Conservation (phyloP, 192 early-diverging fungal species). For the Mortierella hygrophila region DNA sequence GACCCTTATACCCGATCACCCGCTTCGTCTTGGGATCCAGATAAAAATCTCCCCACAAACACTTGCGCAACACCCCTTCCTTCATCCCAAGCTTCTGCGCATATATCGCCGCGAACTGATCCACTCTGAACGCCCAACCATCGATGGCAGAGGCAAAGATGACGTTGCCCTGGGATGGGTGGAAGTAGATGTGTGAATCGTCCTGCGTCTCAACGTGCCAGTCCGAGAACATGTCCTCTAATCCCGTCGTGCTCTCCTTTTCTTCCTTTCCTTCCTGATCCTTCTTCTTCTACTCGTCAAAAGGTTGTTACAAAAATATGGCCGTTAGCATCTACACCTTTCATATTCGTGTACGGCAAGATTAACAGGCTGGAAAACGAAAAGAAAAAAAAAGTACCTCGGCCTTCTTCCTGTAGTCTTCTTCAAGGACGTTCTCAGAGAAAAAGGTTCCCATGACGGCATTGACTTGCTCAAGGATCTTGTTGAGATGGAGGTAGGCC, state of each 20-base stretch:
- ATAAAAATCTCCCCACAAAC: slow-evolving; percentile 98
- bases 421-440: slow-evolving; percentile 88
- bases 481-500: slow-evolving; percentile 92
- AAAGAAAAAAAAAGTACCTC: slow-evolving; percentile 33
- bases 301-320: not conserved
- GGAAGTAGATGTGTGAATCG: slow-evolving; percentile 96
- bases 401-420: slow-evolving; percentile 74
- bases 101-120: slow-evolving; percentile 95
- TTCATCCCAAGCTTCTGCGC: slow-evolving; percentile 89
- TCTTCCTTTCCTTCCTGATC: slow-evolving; percentile 36
- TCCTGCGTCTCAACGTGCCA: slow-evolving; percentile 93
- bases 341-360: too few relatives aligned
- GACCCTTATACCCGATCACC: slow-evolving; percentile 86
- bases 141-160: slow-evolving; percentile 96
- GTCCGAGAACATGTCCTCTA: slow-evolving; percentile 66
- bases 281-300: slow-evolving; percentile 55
- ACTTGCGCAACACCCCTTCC: slow-evolving; percentile 79
- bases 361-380: not conserved
- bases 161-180: slow-evolving; percentile 96
- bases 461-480: slow-evolving; percentile 97
- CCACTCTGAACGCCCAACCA: slow-evolving; percentile 97
- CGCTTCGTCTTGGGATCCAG: slow-evolving; percentile 96
- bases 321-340: not conserved
- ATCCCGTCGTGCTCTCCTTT: slow-evolving; percentile 33
- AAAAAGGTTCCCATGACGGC: slow-evolving; percentile 96